Evolutionary conservation across 2,329 filamentous ascomycete genomes (phyloP), one percentile per base, ranked within the genome.

Genomic region (Alternaria sp.): DNA sequence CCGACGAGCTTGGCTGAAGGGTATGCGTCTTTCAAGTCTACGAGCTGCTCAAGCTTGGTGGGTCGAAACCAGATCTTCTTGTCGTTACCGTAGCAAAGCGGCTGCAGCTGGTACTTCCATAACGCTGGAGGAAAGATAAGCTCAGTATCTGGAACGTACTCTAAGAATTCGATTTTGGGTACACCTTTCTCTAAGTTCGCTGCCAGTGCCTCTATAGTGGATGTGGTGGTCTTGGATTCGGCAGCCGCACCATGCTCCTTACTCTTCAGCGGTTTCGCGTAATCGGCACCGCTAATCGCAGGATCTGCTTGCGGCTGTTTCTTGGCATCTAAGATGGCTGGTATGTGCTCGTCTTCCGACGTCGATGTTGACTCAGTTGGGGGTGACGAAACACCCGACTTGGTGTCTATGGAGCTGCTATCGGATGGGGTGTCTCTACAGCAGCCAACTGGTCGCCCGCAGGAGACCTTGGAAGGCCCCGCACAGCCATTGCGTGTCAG

Each of bases 1-100:
- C 93, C 93, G 51, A 98, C 95, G 57, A 98, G 87, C 78, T 98
- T 98, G 5, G 93, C 92, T n/a, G 88, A 87, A 0, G 94, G 94
- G 63, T 92, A 89, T 0, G 86, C 87, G 67, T 85, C 87, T 81
- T 97, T 98, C 78, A 98, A 93, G 72, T 96, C 88, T 13, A 97
- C 82, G 9, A 98, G 82, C 72, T 98, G 93, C 23, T 91, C 84
- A 5, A 98, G 77, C 0, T 90, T 97, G 26, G 92, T 90, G 0
- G 94, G 95, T 13, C 94, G 85, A 74, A 93, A 95, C 94, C 95
- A 98, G 69, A 85, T 88, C 81, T 97, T 97, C 61, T 88, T 86
- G 80, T 96, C 96, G 76, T 97, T 97, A 4, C 94, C 94, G 77
- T 97, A 95, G 0, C 90, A 89, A 29, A 98, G 78, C 0, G 94